These are phyloP conservation scores for Cercospora zeae-maydis DNA, from an alignment of 2,329 filamentous ascomycete genomes.

Conservation along the genomic window DNA sequence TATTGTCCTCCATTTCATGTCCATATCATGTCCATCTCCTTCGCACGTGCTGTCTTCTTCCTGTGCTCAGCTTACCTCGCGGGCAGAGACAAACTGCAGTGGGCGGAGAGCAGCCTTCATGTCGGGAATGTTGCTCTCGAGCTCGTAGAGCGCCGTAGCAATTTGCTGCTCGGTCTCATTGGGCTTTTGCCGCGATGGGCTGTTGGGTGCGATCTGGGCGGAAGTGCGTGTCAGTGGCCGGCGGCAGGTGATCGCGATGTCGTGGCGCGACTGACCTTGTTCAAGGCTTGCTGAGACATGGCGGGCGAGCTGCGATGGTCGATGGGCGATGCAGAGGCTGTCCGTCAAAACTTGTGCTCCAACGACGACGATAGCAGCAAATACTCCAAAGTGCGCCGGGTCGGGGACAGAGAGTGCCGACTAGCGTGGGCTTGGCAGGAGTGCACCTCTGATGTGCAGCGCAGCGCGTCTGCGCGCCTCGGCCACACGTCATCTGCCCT, in stretches of 20 bases:
- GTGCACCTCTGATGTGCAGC: background rate
- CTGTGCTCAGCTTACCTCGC: slow-evolving; percentile 76
- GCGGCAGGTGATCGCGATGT: background rate
- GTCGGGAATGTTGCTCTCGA: slow-evolving; percentile 98
- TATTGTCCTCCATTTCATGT: slow-evolving; percentile 13
- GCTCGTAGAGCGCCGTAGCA: slow-evolving; percentile 94
- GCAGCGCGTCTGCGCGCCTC: background rate
- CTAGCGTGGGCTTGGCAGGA: background rate
- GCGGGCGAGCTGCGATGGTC: slow-evolving; percentile 36
- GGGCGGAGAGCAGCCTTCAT: slow-evolving; percentile 94
- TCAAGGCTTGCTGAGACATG: slow-evolving; percentile 69
- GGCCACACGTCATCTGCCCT: background rate
- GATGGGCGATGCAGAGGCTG: slow-evolving; percentile 7
- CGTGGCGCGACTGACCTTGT: slow-evolving; percentile 59
- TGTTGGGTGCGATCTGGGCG: slow-evolving; percentile 75
- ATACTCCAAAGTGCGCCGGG: slow-evolving; percentile 3
- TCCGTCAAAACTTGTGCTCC: background rate
- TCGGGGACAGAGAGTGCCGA: background rate
- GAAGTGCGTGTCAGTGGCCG: background rate
- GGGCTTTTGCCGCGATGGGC: slow-evolving; percentile 90
- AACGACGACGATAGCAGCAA: background rate
- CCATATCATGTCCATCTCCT: slow-evolving; percentile 14
- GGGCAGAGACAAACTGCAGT: slow-evolving; percentile 97
- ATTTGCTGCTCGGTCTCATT: slow-evolving; percentile 97
- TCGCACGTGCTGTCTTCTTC: background rate